phyloP scores from a whole-genome alignment of 2,329 filamentous ascomycete genomes.

The Sarocladium kiliense region DNA sequence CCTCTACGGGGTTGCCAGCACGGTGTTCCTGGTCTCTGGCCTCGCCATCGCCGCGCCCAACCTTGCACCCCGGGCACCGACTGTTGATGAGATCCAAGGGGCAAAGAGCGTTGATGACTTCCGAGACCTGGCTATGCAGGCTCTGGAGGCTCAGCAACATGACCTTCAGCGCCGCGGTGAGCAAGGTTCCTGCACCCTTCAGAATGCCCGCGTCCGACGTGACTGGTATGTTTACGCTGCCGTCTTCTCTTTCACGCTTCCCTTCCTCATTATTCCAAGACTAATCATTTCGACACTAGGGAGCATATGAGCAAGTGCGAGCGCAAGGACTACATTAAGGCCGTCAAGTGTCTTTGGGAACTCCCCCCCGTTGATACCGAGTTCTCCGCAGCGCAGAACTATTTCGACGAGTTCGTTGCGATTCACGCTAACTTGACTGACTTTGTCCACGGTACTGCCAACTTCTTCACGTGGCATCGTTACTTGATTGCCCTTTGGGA shows the following conservation, averaged over 20 bases:
- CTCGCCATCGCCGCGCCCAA: background rate
- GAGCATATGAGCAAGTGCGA: slow-evolving; percentile 17
- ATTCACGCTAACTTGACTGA: slow-evolving; percentile 14
- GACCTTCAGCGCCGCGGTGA: background rate
- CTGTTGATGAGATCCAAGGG: background rate
- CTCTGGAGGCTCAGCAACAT: background rate
- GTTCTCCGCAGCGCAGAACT: slow-evolving; percentile 12
- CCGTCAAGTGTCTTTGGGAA: slow-evolving; percentile 13
- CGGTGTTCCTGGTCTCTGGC: background rate
- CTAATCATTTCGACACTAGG: slow-evolving; percentile 10
- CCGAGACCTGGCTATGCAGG: slow-evolving; percentile 1
- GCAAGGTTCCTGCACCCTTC: slow-evolving; percentile 5
- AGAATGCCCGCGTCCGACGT: slow-evolving; percentile 4
- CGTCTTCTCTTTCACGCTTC: background rate
- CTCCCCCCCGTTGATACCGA: slow-evolving; percentile 11
- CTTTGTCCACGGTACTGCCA: slow-evolving; percentile 11
- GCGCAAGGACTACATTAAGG: slow-evolving; percentile 14
- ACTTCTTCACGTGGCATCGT: slow-evolving; percentile 15
- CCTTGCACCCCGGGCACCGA: background rate
- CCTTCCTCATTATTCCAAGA: background rate
- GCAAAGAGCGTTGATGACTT: slow-evolving; percentile 5
- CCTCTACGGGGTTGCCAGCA: background rate
- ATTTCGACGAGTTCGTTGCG: slow-evolving; percentile 17
- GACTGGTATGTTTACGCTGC: slow-evolving; percentile 6
- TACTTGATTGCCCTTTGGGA: slow-evolving; percentile 14